A percentile compares a stretch with the other conserved stretches of the same genome.
Conservation (phyloP, 2,329 filamentous ascomycete genomes). For the Gnomoniopsis sp. region DNA sequence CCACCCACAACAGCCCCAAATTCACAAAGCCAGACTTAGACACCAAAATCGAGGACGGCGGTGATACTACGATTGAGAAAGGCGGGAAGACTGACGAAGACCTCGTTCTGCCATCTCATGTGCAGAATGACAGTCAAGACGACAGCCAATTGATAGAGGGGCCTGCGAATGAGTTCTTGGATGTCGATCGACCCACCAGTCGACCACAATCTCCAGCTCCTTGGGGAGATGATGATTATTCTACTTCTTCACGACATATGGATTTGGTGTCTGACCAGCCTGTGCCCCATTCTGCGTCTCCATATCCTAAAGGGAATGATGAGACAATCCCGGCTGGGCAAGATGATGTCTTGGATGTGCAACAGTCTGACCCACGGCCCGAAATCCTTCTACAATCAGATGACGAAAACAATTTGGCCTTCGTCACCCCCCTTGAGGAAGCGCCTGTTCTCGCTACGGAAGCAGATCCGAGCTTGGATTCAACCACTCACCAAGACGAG, state of each 20-base stretch:
- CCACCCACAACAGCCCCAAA: not conserved
- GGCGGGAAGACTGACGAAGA: not conserved
- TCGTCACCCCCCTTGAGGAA: slow-evolving; percentile 7
- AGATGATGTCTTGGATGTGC: not conserved
- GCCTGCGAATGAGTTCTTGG: not conserved
- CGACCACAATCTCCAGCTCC: not conserved
- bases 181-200: not conserved
- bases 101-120: not conserved
- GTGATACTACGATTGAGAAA: not conserved
- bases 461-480: not conserved
- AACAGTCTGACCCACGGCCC: not conserved
- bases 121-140: not conserved
- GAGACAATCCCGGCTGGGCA: not conserved
- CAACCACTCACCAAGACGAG: not conserved
- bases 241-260: not conserved
- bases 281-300: not conserved
- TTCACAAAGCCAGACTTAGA: slow-evolving; percentile 1
- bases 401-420: not conserved
- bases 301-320: not conserved
- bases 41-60: not conserved
- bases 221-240: not conserved
- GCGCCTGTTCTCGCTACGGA: not conserved
- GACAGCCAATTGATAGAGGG: not conserved
- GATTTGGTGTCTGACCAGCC: not conserved
- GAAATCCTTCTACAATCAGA: not conserved